A percentile compares a stretch with the other conserved stretches of the same genome.
Conservation (phyloP, 1,139 yeast genomes). For the Candida smagusa region DNA sequence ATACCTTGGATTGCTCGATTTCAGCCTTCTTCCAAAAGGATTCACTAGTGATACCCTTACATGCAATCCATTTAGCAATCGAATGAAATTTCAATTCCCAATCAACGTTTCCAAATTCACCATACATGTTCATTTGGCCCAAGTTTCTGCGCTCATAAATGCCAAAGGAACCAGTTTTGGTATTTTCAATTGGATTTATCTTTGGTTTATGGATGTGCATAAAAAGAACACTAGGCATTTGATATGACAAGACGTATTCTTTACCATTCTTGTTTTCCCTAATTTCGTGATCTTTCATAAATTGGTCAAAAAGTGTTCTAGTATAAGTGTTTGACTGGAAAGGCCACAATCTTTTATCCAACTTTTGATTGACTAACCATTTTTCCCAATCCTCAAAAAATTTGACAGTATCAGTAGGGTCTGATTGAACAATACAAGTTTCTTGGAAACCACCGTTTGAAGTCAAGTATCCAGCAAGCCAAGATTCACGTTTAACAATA, state of each 20-base stretch:
- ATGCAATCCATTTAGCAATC: constrained; percentile 34
- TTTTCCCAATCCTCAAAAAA: constrained; percentile 27
- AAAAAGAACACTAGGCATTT: constrained; percentile 28
- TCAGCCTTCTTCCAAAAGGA: constrained; percentile 23
- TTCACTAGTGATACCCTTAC: constrained; percentile 26
- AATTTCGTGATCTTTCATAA: constrained; percentile 12
- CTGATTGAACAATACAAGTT: constrained; percentile 33
- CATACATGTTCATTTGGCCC: constrained; percentile 17
- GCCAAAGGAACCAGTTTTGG: constrained; percentile 16
- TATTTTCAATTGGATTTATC: constrained; percentile 29
- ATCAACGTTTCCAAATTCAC: constrained; percentile 20
- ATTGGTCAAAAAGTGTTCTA: constrained; percentile 19
- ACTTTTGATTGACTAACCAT: constrained; percentile 20
- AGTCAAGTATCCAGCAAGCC: constrained; percentile 23
- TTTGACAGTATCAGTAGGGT: constrained; percentile 23
- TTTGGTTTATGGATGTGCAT: constrained; percentile 45
- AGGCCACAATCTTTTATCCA: constrained; percentile 32
- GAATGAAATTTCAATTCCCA: constrained; percentile 38
- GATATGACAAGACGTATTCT: constrained; percentile 9
- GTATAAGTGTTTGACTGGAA: constrained; percentile 29
- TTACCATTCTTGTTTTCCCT: constrained; percentile 4
- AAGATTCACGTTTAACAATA: constrained; percentile 21
- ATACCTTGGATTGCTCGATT: constrained; percentile 20
- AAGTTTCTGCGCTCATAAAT: constrained; percentile 21
- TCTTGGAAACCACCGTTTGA: constrained; percentile 22